Conservation (phyloP, 768 basidiomycete species). For the Agaricus bisporus region DNA sequence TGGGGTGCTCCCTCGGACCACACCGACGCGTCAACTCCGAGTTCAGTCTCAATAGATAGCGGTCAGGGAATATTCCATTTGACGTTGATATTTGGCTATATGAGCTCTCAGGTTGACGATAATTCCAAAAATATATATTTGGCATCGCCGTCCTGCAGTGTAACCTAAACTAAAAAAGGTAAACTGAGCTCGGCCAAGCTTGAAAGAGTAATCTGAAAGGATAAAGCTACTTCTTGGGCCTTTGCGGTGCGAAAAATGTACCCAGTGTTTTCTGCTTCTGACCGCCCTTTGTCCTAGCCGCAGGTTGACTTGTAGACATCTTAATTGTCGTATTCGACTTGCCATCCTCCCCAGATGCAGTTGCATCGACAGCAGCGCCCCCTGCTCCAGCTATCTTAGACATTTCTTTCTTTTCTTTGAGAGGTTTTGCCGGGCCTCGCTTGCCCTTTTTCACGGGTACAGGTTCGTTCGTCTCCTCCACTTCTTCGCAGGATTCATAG, state of each 20-base stretch:
- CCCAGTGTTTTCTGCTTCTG: constrained; percentile 8
- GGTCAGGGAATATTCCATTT: background rate
- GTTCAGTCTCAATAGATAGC: background rate
- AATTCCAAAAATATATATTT: background rate
- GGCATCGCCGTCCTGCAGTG: background rate
- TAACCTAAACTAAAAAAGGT: background rate
- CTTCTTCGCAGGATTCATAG: constrained; percentile 73
- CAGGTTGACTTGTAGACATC: background rate
- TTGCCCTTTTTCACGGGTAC: constrained; percentile 2
- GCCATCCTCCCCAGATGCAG: background rate
- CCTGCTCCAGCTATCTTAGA: constrained; percentile 3
- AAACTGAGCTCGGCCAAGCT: background rate
- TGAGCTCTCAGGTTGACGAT: background rate
- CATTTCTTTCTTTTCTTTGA: background rate
- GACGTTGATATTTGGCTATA: background rate
- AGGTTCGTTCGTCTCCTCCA: constrained; percentile 18
- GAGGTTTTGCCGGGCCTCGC: constrained; percentile 1
- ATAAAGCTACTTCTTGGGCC: constrained; percentile 7
- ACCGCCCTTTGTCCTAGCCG: background rate
- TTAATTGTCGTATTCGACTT: constrained; percentile 1
- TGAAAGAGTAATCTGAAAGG: background rate
- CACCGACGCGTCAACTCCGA: background rate
- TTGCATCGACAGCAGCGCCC: constrained; percentile 3
- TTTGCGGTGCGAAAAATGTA: constrained; percentile 12
- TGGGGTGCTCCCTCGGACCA: background rate